Evolutionary conservation across 208 protist genomes (phyloP), one percentile per base, ranked within the genome.

Genomic region (Sergeia podlipaevii): DNA sequence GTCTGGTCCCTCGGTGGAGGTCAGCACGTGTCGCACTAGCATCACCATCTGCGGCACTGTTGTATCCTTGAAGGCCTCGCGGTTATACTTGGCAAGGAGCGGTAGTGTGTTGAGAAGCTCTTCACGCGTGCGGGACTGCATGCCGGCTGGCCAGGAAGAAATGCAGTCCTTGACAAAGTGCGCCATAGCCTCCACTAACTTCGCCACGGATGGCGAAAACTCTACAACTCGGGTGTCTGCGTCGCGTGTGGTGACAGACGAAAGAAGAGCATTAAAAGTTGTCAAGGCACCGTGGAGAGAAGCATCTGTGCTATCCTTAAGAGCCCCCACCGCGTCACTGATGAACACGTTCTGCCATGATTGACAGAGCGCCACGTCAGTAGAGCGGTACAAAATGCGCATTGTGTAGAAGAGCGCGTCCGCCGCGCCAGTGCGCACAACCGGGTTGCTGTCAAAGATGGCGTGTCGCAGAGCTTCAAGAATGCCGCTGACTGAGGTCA

Each of bases 71-170:
- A 93, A 95, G 13, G 45, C 64, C 28, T 37, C 63, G 33, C 60
- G 41, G 69, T 95, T 81, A 70, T 93, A 93, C 47, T 64, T 58
- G 20, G 89, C 85, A 7, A 95, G 55, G 24, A 91, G 69, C 30
- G 82, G 84, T 21, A 93, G 54, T 15, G 70, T 59, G 38, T 76
- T 61, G 4, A 93, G 60, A 39, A 87, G 53, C 34, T 89, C 81
- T 11, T 48, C 49, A 26, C 70, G 64, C 10, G 85, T 76, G 20
- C 81, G 53, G 15, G 45, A 51, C 13, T 43, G 8, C 18, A 50
- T 34, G 5, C 13, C 3, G 63, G 15, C 43, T 42, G 44, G 18
- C 63, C 24, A 64, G 56, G 13, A 59, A 27, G 1, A 53, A 58
- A 8, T 54, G 37, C 0, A 64, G 23, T 66, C 15, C 42, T 81